phyloP scores from a whole-genome alignment of 306 rosid genomes.

The Prunus dulcis region DNA sequence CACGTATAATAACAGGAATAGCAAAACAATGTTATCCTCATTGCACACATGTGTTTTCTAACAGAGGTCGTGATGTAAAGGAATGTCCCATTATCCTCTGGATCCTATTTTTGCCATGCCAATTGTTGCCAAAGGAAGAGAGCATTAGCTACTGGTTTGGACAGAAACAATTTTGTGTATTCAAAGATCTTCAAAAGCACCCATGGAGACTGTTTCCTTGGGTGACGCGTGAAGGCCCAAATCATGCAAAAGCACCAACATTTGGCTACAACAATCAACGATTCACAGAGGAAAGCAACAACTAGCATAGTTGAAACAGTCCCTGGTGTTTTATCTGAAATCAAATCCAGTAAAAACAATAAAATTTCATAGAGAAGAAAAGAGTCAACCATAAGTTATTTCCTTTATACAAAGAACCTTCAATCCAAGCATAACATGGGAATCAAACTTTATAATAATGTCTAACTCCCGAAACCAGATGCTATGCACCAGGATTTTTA shows the following conservation, averaged over 20 bases:
- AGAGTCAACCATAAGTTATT: neutral
- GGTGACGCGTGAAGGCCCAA: too few relatives aligned
- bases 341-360: neutral
- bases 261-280: too few relatives aligned
- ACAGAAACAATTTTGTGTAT: too few relatives aligned
- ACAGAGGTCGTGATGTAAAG: too few relatives aligned
- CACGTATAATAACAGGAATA: too few relatives aligned
- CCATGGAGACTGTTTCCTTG: neutral
- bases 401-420: constrained; percentile 13
- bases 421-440: constrained; percentile 4
- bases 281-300: neutral
- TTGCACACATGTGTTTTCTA: too few relatives aligned
- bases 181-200: neutral
- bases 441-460: constrained; percentile 6
- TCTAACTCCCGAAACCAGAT: constrained; percentile 4
- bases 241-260: too few relatives aligned
- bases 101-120: too few relatives aligned
- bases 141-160: too few relatives aligned
- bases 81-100: too few relatives aligned
- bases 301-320: neutral
- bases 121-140: too few relatives aligned
- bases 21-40: too few relatives aligned
- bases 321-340: neutral
- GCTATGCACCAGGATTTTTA: neutral
- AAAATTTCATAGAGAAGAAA: neutral